Evolutionary conservation across 768 basidiomycete genomes (phyloP), one percentile per base, ranked within the genome.

Genomic region (Paxillus involutus): DNA sequence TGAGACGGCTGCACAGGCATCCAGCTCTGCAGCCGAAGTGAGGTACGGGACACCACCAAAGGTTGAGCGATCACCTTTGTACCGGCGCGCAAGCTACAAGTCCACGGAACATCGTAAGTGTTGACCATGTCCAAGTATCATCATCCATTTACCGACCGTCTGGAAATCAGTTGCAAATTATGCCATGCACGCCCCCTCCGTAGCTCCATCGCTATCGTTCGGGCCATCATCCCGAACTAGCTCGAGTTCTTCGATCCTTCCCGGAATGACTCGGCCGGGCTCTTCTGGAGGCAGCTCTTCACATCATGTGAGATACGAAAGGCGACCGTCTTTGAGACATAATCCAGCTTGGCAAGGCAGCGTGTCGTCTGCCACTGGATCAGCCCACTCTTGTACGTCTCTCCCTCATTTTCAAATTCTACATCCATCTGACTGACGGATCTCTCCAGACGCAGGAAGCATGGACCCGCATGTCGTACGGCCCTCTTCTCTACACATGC

Each of bases 401-500:
- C 52, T 54, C 51, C 48, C 24, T 21, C 26, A 29, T 44, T 26
- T 21, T 32, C 29, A 36, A 58, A 45, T 53, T 56, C 48, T n/a
- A 33, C 49, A 26, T 44, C 16, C 39, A 29, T 44, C 52, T 49
- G 53, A 56, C 55, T 33, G 47, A 59, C 10, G 14, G 46, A 35
- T 17, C 21, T 24, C 33, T 5, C 11, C 41, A 67, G 65, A 53
- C 39, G 41, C 56, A 26, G 66, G 64, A 47, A 65, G 63, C 42
- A 45, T 58, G 48, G 72, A 70, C 32, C 55, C 17, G 21, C 56
- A 63, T 51, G 56, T 57, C 14, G 60, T 56, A 2, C 62, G 60
- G 21, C 63, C 71, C 59, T 61, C 76, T 60, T 51, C 76, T 39
- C 63, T 82, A 24, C 78, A 82, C 62, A 82, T 87, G 79, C 85